Evolutionary conservation across 352 stramenopile species (phyloP), one percentile per base, ranked within the genome.

Genomic region (Globisporangium lucens): DNA sequence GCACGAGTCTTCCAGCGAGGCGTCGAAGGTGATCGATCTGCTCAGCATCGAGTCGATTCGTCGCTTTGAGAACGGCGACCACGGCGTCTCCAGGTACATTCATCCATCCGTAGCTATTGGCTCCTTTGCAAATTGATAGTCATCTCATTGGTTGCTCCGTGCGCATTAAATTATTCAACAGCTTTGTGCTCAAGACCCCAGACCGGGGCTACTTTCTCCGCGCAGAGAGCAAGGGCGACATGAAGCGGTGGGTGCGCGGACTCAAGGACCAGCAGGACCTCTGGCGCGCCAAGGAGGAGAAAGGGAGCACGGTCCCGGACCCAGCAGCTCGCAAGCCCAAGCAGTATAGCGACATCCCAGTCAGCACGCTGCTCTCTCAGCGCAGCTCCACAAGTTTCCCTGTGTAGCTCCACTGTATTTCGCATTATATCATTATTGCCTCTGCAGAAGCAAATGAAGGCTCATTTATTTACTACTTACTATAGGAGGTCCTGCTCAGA

Each of bases 211-310:
- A 91, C 69, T 94, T 95, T 53, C 59, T 95, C 36, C 82, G 87
- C 7, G 80, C 88, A 30, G 86, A 94, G 51, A 85, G 74, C 65
- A 93, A 96, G 63, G 86, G 86, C 51, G 88, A 96, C 75, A 93
- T 96, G 85, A 96, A 94, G 71, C 85, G 85, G 13, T 96, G 86
- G 86, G 88, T 94, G 29, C 83, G 87, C 22, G 85, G 86, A 0
- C 84, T 96, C 47, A 81, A 79, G 41, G 86, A 94, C 47, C 88
- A 94, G 69, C 88, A 95, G 62, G 85, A 94, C 36, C 68, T 96
- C 52, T 93, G 86, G 85, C 83, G 80, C n/a, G 73, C 74, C 36
- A 87, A 89, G 62, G 61, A 75, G 17, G 71, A 84, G 33, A 83
- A 75, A 17, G 61, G 65, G 1, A 77, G 49, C 9, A 58, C 49